These are phyloP conservation scores for Naematelia aurantialba DNA, from an alignment of 768 basidiomycete genomes.

Conservation along the genomic window DNA sequence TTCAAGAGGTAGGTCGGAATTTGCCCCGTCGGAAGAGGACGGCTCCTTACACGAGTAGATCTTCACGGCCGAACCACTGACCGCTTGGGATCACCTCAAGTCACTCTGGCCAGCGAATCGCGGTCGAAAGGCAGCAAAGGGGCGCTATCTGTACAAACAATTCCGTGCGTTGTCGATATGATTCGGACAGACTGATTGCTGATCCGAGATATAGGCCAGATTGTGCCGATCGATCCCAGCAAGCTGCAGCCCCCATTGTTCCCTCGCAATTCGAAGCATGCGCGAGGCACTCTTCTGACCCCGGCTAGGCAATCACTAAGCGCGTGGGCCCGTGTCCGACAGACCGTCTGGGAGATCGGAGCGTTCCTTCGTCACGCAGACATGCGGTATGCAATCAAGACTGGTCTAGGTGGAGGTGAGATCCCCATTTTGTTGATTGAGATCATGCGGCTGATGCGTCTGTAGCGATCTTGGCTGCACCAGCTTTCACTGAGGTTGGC, in stretches of 20 bases:
- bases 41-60: slow-evolving; percentile 17
- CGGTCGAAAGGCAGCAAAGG: slow-evolving; percentile 8
- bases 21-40: background rate
- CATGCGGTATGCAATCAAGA: slow-evolving; percentile 82
- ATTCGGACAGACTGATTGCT: background rate
- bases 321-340: slow-evolving; percentile 63
- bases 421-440: background rate
- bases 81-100: slow-evolving; percentile 27
- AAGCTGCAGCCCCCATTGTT: slow-evolving; percentile 62
- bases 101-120: slow-evolving; percentile 13
- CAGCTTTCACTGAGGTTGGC: slow-evolving; percentile 79
- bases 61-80: slow-evolving; percentile 16
- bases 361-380: slow-evolving; percentile 66
- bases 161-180: too few relatives aligned
- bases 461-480: slow-evolving; percentile 73
- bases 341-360: slow-evolving; percentile 69
- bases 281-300: slow-evolving; percentile 79
- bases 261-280: slow-evolving; percentile 76
- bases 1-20: slow-evolving; percentile 60
- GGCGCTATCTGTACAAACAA: slow-evolving; percentile 38
- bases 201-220: slow-evolving; percentile 29
- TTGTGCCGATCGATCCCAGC: slow-evolving; percentile 50
- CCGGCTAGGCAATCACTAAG: slow-evolving; percentile 61
- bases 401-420: slow-evolving; percentile 53
- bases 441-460: background rate